Base-by-base conservation (phyloP, 1,139 yeast species). In the Yamadazyma dushanensis region DNA sequence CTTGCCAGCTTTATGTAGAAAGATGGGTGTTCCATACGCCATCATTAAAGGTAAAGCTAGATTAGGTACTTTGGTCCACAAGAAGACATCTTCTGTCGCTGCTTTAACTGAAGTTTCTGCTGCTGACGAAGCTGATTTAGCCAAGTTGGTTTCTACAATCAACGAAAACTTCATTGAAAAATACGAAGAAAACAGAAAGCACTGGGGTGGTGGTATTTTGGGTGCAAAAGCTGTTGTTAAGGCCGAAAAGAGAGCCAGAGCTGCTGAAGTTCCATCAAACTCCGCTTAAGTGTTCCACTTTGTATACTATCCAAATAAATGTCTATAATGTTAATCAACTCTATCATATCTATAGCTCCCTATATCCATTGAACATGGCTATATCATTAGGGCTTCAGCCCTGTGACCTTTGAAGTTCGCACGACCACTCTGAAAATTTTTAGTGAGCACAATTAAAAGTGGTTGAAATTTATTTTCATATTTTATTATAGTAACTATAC, bases 191-290 rank as follows among this genome's bases (percentile, higher is more conserved):
- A 66, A 78, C 69, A 90, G 95, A 80, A 88, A 87, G 76, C 95
- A 88, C 83, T 90, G 97, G 97, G 97, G 97, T 81, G 97, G 98
- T 80, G 97, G 97, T 81, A 66, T 86, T 70, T 77, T 92, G 79
- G 97, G 97, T 70, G 76, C 86, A 58, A 90, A 90, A 80, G 87
- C 97, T 60, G 78, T 76, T 59, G 92, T 80, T 59, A 85, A 83
- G 76, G 66, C 53, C 38, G 71, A 66, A 38, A 69, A 71, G 66
- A 69, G 54, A 50, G 72, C 70, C 34, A 71, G 67, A 61, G 51
- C 56, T 36, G 56, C 63, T 44, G 75, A 67, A 33, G 58, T 42
- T 36, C 53, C 54, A 22, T 34, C 35, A 25, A 34, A 24, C 25
- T 24, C 28, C 17, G 37, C 39, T 31, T 39, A 40, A 34, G 8